Conservation (phyloP, 2,329 filamentous ascomycete species). For the Pezicula radicicola region DNA sequence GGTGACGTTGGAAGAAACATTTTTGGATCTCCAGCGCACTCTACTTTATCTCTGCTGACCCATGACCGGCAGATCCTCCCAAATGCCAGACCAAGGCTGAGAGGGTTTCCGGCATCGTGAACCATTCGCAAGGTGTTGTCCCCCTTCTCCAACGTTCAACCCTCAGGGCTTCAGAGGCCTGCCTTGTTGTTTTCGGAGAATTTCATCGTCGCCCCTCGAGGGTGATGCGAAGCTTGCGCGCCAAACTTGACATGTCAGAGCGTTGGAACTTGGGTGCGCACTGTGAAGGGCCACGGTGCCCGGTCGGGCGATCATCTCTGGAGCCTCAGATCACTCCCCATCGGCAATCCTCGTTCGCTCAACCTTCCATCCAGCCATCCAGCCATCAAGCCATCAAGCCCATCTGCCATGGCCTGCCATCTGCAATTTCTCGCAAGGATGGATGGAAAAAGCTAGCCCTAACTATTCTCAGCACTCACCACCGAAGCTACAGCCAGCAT, state of each 20-base stretch:
- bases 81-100: conserved; percentile 14
- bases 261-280: conserved; percentile 4
- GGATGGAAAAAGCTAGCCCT: neutral
- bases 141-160: conserved; percentile 15
- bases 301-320: conserved; percentile 19
- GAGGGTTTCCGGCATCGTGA: conserved; percentile 21
- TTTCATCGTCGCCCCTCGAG: conserved; percentile 18
- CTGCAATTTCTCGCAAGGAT: neutral
- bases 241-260: conserved; percentile 19
- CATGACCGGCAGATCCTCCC: conserved; percentile 23
- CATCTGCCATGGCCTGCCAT: neutral
- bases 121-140: conserved; percentile 23
- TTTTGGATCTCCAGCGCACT: conserved; percentile 7
- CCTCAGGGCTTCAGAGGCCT: conserved; percentile 18
- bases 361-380: no score
- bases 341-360: no score
- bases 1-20: conserved; percentile 15
- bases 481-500: neutral
- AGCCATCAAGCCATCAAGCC: neutral
- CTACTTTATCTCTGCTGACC: conserved; percentile 16
- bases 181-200: conserved; percentile 23
- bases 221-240: conserved; percentile 11
- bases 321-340: conserved; percentile 5
- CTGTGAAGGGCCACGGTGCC: conserved; percentile 12
- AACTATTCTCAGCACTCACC: neutral